Conservation (phyloP, 2,329 filamentous ascomycete species). For the Xylaria hypoxylon region DNA sequence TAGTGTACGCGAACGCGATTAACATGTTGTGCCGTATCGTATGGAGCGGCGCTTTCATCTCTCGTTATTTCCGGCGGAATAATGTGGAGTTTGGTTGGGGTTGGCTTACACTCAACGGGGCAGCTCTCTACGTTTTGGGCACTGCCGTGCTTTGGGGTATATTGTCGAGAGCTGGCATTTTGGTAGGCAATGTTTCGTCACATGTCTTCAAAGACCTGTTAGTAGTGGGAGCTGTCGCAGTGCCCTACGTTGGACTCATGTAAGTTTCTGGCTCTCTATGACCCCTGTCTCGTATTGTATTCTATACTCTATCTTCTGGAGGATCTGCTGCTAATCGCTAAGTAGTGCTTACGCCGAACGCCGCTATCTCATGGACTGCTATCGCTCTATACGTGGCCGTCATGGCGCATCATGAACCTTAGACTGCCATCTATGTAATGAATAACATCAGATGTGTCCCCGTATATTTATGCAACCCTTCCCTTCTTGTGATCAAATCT, state of each 20-base stretch:
- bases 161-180: conserved; percentile 43
- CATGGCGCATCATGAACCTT: conserved; percentile 32
- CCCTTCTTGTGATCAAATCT: conserved; percentile 4
- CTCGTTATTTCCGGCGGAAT: conserved; percentile 66
- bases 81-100: conserved; percentile 56
- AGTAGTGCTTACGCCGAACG: conserved; percentile 66
- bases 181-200: conserved; percentile 49
- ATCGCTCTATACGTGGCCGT: conserved; percentile 57
- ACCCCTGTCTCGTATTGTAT: conserved; percentile 20
- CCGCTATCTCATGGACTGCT: conserved; percentile 63
- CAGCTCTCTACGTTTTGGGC: conserved; percentile 58
- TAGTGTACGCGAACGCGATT: conserved; percentile 87
- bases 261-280: conserved; percentile 59
- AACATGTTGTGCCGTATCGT: conserved; percentile 89
- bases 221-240: conserved; percentile 62
- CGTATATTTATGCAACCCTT: background rate
- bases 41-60: conserved; percentile 83
- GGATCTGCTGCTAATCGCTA: conserved; percentile 34
- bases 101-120: conserved; percentile 58
- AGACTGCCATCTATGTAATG: conserved; percentile 28
- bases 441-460: conserved; percentile 25
- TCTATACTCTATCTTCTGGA: conserved; percentile 36
- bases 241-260: conserved; percentile 67
- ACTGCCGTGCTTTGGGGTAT: conserved; percentile 57
- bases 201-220: conserved; percentile 56